Conservation (phyloP, 1,284 basidiomycete species). For the Ustilago nuda region DNA sequence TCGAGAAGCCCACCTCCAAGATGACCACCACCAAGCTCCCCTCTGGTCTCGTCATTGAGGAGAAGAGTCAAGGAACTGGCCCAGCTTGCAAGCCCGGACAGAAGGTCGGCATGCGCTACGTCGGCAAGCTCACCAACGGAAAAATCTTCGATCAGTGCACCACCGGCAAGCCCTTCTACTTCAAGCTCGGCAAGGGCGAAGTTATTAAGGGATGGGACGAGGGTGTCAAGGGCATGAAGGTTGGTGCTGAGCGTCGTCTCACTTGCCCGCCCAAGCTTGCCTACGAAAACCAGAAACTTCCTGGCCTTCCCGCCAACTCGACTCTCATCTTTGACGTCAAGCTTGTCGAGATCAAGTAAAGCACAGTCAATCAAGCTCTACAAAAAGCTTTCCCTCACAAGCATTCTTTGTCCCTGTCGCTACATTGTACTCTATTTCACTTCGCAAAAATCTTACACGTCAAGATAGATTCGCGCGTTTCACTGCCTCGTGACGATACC, state of each 20-base stretch:
- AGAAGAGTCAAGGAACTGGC: slow-evolving; percentile 82
- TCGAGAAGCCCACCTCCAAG: slow-evolving; percentile 37
- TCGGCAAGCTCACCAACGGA: slow-evolving; percentile 86
- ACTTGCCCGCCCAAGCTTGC: slow-evolving; percentile 77
- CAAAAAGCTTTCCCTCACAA: not conserved
- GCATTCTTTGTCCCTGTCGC: slow-evolving; percentile 1
- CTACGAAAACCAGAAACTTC: slow-evolving; percentile 72
- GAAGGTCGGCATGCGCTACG: slow-evolving; percentile 86
- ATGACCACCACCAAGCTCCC: slow-evolving; percentile 73
- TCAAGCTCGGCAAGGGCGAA: slow-evolving; percentile 86
- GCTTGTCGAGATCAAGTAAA: slow-evolving; percentile 69
- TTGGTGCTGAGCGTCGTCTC: slow-evolving; percentile 87
- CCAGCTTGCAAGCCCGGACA: slow-evolving; percentile 86
- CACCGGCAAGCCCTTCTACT: slow-evolving; percentile 87
- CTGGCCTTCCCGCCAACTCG: slow-evolving; percentile 72
- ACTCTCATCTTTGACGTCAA: slow-evolving; percentile 74
- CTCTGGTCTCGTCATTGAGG: slow-evolving; percentile 82
- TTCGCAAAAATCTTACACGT: not conserved
- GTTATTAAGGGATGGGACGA: slow-evolving; percentile 93
- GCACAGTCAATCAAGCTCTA: not conserved
- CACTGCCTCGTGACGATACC: not conserved
- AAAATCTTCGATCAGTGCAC: slow-evolving; percentile 90
- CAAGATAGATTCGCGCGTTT: not conserved
- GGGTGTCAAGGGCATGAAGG: slow-evolving; percentile 90
- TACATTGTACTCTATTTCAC: slow-evolving; percentile 9